Conservation (phyloP, 495 filamentous ascomycete genomes). For the Talaromyces stipitatus region DNA sequence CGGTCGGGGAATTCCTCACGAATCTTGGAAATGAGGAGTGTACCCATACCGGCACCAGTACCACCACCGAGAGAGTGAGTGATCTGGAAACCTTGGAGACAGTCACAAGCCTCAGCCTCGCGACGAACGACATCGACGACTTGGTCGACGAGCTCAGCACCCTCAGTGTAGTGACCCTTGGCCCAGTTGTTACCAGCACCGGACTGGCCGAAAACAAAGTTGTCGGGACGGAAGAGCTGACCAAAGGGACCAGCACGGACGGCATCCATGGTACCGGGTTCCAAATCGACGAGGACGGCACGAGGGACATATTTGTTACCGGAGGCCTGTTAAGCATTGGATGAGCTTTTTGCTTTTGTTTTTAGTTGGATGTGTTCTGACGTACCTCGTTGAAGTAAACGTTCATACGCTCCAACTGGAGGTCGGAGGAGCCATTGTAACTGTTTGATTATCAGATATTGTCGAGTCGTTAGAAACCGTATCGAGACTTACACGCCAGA, state of each 20-base stretch:
- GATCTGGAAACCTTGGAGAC: conserved; percentile 99
- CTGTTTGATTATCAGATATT: conserved; percentile 39
- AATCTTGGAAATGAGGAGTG: conserved; percentile 99
- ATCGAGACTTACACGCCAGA: conserved; percentile 66
- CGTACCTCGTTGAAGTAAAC: conserved; percentile 99
- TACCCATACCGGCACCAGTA: conserved; percentile 99
- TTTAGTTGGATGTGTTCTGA: neutral
- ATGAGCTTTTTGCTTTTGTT: conserved; percentile 4
- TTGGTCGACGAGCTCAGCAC: conserved; percentile 97
- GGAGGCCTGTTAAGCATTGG: conserved; percentile 58
- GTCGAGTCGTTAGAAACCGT: neutral
- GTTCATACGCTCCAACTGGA: conserved; percentile 99
- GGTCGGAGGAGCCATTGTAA: conserved; percentile 95
- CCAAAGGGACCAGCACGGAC: conserved; percentile 98
- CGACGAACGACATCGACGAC: conserved; percentile 98
- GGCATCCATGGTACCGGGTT: conserved; percentile 97
- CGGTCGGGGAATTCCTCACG: conserved; percentile 99
- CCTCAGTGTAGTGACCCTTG: conserved; percentile 99
- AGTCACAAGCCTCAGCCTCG: conserved; percentile 98
- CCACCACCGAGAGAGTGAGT: conserved; percentile 99
- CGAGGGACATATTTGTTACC: conserved; percentile 99
- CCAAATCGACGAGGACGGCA: conserved; percentile 98
- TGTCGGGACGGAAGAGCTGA: conserved; percentile 99
- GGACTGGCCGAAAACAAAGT: conserved; percentile 99
- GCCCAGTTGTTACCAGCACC: conserved; percentile 99